phyloP scores from a whole-genome alignment of 179 eudicot species.

The Pouteria campechiana region DNA sequence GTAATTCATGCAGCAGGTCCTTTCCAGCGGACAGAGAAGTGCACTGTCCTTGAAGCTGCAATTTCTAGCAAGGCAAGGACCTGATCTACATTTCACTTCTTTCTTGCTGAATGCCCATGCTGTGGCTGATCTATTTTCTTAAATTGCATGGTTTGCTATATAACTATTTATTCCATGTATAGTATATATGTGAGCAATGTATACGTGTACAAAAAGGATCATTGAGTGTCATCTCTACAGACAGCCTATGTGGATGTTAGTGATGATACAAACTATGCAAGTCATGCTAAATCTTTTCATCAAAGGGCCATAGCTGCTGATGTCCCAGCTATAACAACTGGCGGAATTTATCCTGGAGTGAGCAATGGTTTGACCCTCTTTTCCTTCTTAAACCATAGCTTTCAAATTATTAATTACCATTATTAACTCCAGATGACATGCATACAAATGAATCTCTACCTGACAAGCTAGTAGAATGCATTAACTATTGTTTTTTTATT shows the following conservation, averaged over 20 bases:
- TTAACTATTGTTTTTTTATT: no score
- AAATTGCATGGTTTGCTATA: no score
- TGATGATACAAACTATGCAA: conserved; percentile 78
- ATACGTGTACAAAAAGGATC: no score
- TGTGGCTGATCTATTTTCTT: no score
- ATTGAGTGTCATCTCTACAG: conserved; percentile 29
- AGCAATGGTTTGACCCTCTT: conserved; percentile 99
- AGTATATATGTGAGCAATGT: no score
- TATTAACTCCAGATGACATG: no score
- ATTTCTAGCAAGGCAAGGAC: conserved; percentile 92
- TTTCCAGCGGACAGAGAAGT: conserved; percentile 71
- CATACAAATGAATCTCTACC: no score
- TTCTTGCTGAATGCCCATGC: not conserved
- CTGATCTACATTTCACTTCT: conserved; percentile 18
- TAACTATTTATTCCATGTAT: no score
- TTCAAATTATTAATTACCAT: not conserved
- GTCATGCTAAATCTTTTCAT: conserved; percentile 73
- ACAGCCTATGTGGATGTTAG: conserved; percentile 92
- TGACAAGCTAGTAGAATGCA: no score
- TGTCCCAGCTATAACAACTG: conserved; percentile 91
- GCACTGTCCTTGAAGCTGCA: conserved; percentile 95
- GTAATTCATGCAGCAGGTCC: conserved; percentile 96
- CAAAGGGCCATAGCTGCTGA: conserved; percentile 61
- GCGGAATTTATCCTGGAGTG: conserved; percentile 99
- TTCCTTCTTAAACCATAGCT: conserved; percentile 13